Percentiles rank a stretch among this genome's conserved stretches.
These are phyloP conservation scores for Logfia minima DNA, from an alignment of 129 eudicot genomes.

Conservation along the genomic window DNA sequence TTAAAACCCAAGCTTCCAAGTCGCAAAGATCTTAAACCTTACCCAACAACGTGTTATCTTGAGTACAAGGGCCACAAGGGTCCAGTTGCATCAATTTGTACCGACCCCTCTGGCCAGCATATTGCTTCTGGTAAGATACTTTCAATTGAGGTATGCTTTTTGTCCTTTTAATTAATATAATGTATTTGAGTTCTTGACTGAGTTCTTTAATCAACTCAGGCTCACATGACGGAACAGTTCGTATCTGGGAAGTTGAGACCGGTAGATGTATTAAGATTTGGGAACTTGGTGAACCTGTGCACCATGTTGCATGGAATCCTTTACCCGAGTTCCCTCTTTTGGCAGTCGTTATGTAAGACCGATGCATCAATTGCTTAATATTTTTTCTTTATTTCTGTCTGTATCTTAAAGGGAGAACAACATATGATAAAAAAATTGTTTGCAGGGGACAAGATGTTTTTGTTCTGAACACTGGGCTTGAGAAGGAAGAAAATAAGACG, in stretches of 20 bases:
- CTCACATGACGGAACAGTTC: conserved; percentile 79
- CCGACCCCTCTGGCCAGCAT: conserved; percentile 81
- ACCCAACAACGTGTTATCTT: conserved; percentile 80
- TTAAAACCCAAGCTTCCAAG: conserved; percentile 91
- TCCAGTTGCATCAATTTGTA: conserved; percentile 74
- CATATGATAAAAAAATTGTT: not conserved
- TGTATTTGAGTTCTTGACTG: not conserved
- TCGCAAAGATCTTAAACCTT: conserved; percentile 85
- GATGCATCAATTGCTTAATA: not conserved
- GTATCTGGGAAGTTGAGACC: conserved; percentile 91
- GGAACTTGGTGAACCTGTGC: conserved; percentile 73
- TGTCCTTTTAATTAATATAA: not conserved
- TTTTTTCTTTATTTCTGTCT: not conserved
- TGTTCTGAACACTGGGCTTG: conserved; percentile 71
- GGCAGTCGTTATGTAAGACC: conserved; percentile 77
- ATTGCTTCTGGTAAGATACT: conserved; percentile 82
- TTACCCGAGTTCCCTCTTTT: conserved; percentile 66
- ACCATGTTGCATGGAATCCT: conserved; percentile 95
- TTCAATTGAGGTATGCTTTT: not conserved
- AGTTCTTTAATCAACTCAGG: conserved; percentile 41
- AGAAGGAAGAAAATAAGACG: conserved; percentile 53
- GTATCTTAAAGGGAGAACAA: not conserved
- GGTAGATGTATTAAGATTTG: conserved; percentile 84
- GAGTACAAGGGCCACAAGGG: conserved; percentile 95
- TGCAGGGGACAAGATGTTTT: conserved; percentile 80